A percentile compares a stretch with the other conserved stretches of the same genome.
These are phyloP conservation scores for Gynandropsis gynandra DNA, from an alignment of 345 rosid genomes.

Conservation along the genomic window DNA sequence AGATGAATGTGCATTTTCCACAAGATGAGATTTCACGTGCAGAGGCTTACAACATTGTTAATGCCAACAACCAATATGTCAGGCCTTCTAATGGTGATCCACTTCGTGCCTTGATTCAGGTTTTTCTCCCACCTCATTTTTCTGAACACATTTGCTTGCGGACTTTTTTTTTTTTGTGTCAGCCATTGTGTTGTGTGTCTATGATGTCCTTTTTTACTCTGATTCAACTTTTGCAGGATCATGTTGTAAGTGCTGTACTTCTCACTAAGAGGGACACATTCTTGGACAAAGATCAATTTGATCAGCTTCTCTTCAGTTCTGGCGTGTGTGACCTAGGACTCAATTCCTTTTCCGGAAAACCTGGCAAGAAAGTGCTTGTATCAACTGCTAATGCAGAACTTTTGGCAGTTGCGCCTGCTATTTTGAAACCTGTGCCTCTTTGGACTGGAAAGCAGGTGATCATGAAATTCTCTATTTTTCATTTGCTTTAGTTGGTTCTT, in stretches of 20 bases:
- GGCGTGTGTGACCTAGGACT: conserved; percentile 48
- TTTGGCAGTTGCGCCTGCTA: conserved; percentile 45
- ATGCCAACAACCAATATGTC: conserved; percentile 94
- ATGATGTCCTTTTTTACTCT: conserved; percentile 10
- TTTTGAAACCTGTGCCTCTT: conserved; percentile 77
- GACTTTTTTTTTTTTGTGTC: conserved; percentile 10
- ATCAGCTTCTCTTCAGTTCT: conserved; percentile 80
- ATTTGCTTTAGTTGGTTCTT: conserved; percentile 1
- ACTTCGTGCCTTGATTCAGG: conserved; percentile 90
- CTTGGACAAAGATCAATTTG: conserved; percentile 53
- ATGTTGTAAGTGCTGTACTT: conserved; percentile 76
- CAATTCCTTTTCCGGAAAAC: conserved; percentile 37
- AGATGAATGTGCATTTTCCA: conserved; percentile 99
- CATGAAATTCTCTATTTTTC: conserved; percentile 1
- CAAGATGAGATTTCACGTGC: conserved; percentile 99
- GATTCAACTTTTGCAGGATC: conserved; percentile 59
- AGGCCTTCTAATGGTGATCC: conserved; percentile 97
- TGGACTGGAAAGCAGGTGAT: conserved; percentile 99
- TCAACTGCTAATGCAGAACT: conserved; percentile 46
- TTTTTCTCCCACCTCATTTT: conserved; percentile 23
- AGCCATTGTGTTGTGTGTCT: conserved; percentile 2
- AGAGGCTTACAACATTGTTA: conserved; percentile 94
- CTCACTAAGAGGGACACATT: conserved; percentile 91
- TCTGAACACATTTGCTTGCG: background rate
- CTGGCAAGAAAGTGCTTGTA: conserved; percentile 57